Conservation (phyloP, 352 stramenopile species). For the Phytophthora quininea region DNA sequence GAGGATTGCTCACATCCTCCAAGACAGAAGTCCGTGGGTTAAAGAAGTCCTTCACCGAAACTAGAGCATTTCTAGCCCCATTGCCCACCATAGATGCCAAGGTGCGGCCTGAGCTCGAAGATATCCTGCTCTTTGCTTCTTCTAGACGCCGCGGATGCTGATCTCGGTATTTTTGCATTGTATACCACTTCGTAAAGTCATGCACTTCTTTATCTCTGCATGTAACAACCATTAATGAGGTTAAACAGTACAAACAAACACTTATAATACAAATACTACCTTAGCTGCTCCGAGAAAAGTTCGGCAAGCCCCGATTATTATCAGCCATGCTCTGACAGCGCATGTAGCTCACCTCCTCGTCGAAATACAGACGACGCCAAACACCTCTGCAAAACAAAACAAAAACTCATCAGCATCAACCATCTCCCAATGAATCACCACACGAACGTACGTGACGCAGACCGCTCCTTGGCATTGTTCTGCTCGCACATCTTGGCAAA, state of each 20-base stretch:
- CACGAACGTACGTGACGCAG: constrained; percentile 38
- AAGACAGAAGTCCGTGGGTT: constrained; percentile 24
- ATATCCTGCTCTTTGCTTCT: constrained; percentile 13
- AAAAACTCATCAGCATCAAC: too few species aligned
- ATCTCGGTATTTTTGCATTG: constrained; percentile 1
- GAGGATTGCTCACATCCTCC: constrained; percentile 14
- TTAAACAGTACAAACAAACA: not conserved
- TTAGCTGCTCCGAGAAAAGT: constrained; percentile 42
- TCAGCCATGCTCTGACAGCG: constrained; percentile 69
- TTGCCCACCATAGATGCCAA: constrained; percentile 19
- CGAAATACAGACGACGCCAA: constrained; percentile 70
- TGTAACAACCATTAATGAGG: not conserved
- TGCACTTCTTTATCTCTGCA: constrained; percentile 31
- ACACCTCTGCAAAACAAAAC: constrained; percentile 48
- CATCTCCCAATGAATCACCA: not conserved
- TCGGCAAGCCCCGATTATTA: constrained; percentile 32
- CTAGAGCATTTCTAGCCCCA: constrained; percentile 16
- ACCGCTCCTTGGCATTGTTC: constrained; percentile 20
- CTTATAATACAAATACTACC: constrained; percentile 34
- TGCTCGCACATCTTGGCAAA: constrained; percentile 47
- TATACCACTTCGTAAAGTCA: constrained; percentile 19
- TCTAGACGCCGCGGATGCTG: not conserved
- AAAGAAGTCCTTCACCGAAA: constrained; percentile 33
- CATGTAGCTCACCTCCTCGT: constrained; percentile 63
- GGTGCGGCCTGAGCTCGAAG: not conserved